These are phyloP conservation scores for Fusarium tricinctum DNA, from an alignment of 2,329 filamentous ascomycete genomes.

Conservation along the genomic window DNA sequence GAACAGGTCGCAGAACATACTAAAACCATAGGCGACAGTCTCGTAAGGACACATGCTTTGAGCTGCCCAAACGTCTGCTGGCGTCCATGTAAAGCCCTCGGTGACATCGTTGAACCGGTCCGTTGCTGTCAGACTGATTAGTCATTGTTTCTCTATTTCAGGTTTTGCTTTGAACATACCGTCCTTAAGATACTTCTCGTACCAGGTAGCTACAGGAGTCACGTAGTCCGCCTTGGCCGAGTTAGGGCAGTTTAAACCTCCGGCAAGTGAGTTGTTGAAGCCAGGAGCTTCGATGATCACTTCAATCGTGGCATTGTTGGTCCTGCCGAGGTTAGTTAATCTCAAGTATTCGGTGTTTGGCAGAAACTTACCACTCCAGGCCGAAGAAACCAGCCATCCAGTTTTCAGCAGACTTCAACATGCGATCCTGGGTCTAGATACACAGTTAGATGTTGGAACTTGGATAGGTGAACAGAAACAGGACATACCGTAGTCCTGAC, in stretches of 20 bases:
- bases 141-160: neutral
- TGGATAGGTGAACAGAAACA: too few species aligned
- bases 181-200: slow-evolving; percentile 73
- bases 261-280: slow-evolving; percentile 80
- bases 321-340: slow-evolving; percentile 56
- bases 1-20: slow-evolving; percentile 80
- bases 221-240: slow-evolving; percentile 65
- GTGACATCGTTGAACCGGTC: slow-evolving; percentile 70
- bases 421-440: slow-evolving; percentile 76
- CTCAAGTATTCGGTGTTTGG: too few species aligned
- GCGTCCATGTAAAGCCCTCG: slow-evolving; percentile 72
- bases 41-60: slow-evolving; percentile 84
- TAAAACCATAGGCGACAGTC: slow-evolving; percentile 81
- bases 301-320: slow-evolving; percentile 78
- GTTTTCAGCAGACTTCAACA: slow-evolving; percentile 83
- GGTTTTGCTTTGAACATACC: slow-evolving; percentile 53
- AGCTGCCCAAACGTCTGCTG: slow-evolving; percentile 73
- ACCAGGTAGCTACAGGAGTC: slow-evolving; percentile 71
- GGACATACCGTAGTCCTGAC: slow-evolving; percentile 73
- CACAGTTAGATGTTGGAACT: slow-evolving; percentile 23
- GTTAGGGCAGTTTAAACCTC: slow-evolving; percentile 76
- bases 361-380: slow-evolving; percentile 68
- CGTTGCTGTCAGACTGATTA: slow-evolving; percentile 62
- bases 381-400: slow-evolving; percentile 86
- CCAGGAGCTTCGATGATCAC: slow-evolving; percentile 74